Evolutionary conservation across 106 monocot genomes (phyloP), one percentile per base, ranked within the genome.

Genomic region (Narthecium ossifragum): DNA sequence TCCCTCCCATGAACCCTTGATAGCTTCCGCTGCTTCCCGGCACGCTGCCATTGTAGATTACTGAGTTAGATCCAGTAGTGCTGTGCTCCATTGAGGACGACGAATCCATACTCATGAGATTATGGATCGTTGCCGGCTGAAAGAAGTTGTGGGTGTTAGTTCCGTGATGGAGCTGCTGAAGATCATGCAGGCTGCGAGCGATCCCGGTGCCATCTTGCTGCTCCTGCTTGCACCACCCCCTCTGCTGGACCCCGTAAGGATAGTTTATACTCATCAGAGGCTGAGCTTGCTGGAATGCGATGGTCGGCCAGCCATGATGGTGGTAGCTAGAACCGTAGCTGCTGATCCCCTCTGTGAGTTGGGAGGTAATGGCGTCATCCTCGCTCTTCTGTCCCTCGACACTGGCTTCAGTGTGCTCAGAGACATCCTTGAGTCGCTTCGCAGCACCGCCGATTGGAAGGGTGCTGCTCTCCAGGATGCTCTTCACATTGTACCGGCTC

Each of bases 401-500:
- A 27, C 54, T 56, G 1, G 59, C 64, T 8, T 82, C 82, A 1
- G 72, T 34, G 55, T 81, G 71, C 22, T 78, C 85, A 0, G 80
- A 57, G 11, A 59, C 75, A 4, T 88, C 88, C 60, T 93, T 93
- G 27, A 85, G 64, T 0, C 85, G 81, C 79, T 79, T 82, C 1
- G 85, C 85, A 2, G 85, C 73, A 1, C 79, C 79, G 4, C 92
- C 84, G 15, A 88, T 81, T 10, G 87, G 92, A 9, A 88, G 72
- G 0, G 76, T 72, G 66, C 69, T 78, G 75, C 92, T 88, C 50
- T 92, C 87, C 2, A 58, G 38, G 24, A 92, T 92, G 73, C 83
- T 80, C 40, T 84, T 84, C 23, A 88, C 86, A 18, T 92, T 84
- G 62, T 92, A 92, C 17, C 87, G 77, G 69, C 61, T 92, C 92